Percentiles rank a stretch among this genome's conserved stretches.
Conservation (phyloP, 2,329 filamentous ascomycete genomes). For the Alternaria sp. region DNA sequence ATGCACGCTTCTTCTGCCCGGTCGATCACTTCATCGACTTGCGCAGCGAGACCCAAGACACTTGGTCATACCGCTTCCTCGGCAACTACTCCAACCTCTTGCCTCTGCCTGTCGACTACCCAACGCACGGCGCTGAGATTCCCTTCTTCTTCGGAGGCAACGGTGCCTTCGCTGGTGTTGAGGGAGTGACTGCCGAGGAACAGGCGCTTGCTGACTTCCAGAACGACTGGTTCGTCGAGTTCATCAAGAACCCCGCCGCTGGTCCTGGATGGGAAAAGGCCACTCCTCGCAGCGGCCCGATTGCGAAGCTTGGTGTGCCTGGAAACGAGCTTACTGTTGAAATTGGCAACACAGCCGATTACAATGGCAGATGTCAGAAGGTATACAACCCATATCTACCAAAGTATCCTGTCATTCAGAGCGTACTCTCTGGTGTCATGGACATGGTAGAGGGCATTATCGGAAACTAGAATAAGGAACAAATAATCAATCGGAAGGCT, state of each 20-base stretch:
- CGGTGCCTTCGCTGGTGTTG: slow-evolving; percentile 47
- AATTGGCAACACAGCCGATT: slow-evolving; percentile 38
- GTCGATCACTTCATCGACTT: slow-evolving; percentile 48
- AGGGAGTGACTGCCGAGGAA: slow-evolving; percentile 48
- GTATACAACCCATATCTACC: slow-evolving; percentile 31
- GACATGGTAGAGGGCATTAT: neutral
- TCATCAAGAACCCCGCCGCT: slow-evolving; percentile 54
- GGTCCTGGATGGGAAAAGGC: slow-evolving; percentile 53
- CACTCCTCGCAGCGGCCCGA: slow-evolving; percentile 34
- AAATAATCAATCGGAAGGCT: neutral
- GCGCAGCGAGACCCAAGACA: slow-evolving; percentile 48
- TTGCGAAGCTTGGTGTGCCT: slow-evolving; percentile 46
- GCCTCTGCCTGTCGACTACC: slow-evolving; percentile 39
- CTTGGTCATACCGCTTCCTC: slow-evolving; percentile 56
- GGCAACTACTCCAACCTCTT: slow-evolving; percentile 47
- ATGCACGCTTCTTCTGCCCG: slow-evolving; percentile 56
- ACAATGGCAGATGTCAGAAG: slow-evolving; percentile 44
- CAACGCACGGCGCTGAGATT: slow-evolving; percentile 52
- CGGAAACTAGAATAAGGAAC: slow-evolving; percentile 1
- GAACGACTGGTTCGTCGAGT: slow-evolving; percentile 53
- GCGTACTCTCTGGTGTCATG: slow-evolving; percentile 9
- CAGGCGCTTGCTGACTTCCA: slow-evolving; percentile 53
- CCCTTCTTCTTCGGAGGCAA: slow-evolving; percentile 58
- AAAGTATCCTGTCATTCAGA: slow-evolving; percentile 30
- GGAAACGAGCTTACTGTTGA: slow-evolving; percentile 43